A percentile compares a stretch with the other conserved stretches of the same genome.
phyloP scores from a whole-genome alignment of 225 moss, liverwort and hornwort species.

The Pleurozium schreberi region DNA sequence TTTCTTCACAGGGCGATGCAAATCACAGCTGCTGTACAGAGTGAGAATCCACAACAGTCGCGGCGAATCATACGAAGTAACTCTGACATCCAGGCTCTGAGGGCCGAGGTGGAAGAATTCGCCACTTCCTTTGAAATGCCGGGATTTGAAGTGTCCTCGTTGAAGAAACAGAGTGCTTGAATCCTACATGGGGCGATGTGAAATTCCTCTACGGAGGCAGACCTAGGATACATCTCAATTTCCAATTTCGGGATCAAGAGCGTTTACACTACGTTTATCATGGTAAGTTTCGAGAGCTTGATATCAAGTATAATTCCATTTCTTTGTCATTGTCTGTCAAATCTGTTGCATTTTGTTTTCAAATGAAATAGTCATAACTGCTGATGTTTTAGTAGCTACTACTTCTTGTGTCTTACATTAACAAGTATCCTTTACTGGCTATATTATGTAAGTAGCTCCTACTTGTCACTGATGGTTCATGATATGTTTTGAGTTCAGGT shows the following conservation, averaged over 20 bases:
- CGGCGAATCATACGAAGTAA: slow-evolving; percentile 35
- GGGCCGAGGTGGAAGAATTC: slow-evolving; percentile 60
- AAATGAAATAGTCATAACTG: not conserved
- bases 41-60: slow-evolving; percentile 30
- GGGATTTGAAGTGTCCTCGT: slow-evolving; percentile 52
- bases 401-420: not conserved
- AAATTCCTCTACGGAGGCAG: not conserved
- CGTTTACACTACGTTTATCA: not conserved
- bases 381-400: not conserved
- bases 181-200: not conserved
- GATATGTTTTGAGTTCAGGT: not conserved
- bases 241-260: not conserved
- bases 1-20: slow-evolving; percentile 53
- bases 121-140: slow-evolving; percentile 80
- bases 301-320: not conserved
- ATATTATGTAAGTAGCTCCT: not conserved
- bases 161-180: not conserved
- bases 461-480: not conserved
- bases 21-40: slow-evolving; percentile 43
- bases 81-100: slow-evolving; percentile 45
- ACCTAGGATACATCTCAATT: not conserved
- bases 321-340: not conserved
- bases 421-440: not conserved
- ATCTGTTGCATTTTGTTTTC: not conserved
- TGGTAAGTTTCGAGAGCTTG: not conserved